Evolutionary conservation across 352 stramenopile species (phyloP).

Genomic region (Pythium dissimile): DNA sequence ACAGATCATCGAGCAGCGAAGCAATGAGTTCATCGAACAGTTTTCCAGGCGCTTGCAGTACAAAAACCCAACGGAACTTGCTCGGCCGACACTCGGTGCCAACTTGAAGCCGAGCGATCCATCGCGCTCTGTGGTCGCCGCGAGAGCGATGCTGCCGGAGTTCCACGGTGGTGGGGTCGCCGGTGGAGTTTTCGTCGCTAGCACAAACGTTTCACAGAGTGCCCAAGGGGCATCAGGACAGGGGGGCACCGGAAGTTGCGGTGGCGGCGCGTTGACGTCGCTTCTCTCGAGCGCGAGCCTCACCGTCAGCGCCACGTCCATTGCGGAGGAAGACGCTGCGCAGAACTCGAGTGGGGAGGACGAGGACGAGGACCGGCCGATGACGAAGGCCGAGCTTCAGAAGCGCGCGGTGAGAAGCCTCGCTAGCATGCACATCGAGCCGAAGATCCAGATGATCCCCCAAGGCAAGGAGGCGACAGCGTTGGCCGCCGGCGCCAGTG

Average conservation of each 20-base stretch:
- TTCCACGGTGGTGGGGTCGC: neutral
- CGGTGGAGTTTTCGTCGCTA: neutral
- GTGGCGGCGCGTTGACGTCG: slow-evolving; percentile 2
- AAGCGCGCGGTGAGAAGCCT: slow-evolving; percentile 51
- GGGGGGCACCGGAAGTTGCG: neutral
- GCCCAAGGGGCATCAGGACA: neutral
- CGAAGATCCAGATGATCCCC: slow-evolving; percentile 34
- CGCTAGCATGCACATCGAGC: slow-evolving; percentile 39
- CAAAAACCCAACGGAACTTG: slow-evolving; percentile 57
- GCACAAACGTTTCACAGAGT: neutral
- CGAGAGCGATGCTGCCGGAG: slow-evolving; percentile 42
- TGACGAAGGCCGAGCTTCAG: slow-evolving; percentile 64
- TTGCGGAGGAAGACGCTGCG: slow-evolving; percentile 42
- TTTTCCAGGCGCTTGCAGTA: slow-evolving; percentile 66
- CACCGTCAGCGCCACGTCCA: slow-evolving; percentile 21
- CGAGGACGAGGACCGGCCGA: slow-evolving; percentile 54
- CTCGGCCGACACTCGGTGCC: slow-evolving; percentile 51
- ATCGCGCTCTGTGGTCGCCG: slow-evolving; percentile 45
- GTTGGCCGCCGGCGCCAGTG: neutral
- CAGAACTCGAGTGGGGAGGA: slow-evolving; percentile 49
- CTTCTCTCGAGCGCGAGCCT: slow-evolving; percentile 17
- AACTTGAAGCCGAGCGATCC: slow-evolving; percentile 69
- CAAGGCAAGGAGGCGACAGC: neutral
- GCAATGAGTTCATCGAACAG: slow-evolving; percentile 77
- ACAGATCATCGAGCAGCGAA: slow-evolving; percentile 80